Evolutionary conservation across 1,139 yeast species (phyloP).

Genomic region (Debaryomyces coudertii): DNA sequence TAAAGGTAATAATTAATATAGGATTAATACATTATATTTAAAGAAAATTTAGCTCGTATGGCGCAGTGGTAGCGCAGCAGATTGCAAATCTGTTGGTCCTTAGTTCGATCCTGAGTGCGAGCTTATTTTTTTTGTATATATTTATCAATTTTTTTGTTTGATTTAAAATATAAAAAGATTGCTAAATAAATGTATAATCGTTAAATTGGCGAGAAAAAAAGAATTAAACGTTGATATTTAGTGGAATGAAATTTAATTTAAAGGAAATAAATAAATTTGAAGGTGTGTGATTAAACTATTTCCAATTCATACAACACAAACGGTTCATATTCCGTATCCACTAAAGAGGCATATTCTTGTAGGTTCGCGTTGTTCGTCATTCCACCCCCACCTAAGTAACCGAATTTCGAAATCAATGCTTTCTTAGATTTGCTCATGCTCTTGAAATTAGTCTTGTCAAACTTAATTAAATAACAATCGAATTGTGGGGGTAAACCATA

Average conservation of each 20-base stretch:
- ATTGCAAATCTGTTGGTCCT: constrained; percentile 60
- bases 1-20: too few species aligned
- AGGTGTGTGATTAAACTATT: constrained; percentile 28
- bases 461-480: constrained; percentile 60
- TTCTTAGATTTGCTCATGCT: constrained; percentile 61
- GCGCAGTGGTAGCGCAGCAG: constrained; percentile 63
- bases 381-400: constrained; percentile 90
- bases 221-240: neutral
- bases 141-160: neutral
- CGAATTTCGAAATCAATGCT: constrained; percentile 72
- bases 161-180: neutral
- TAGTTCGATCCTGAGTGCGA: constrained; percentile 54
- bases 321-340: constrained; percentile 94
- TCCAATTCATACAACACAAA: constrained; percentile 75
- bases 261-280: neutral
- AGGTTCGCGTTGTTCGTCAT: constrained; percentile 66
- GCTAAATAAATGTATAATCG: constrained; percentile 1
- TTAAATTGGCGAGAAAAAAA: neutral
- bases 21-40: too few species aligned
- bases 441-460: constrained; percentile 41
- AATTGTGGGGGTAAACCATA: constrained; percentile 97
- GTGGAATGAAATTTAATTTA: neutral
- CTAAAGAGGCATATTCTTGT: constrained; percentile 86
- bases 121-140: constrained; percentile 28
- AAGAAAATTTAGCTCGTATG: constrained; percentile 42